Evolutionary conservation across 179 eudicot genomes (phyloP), one percentile per base, ranked within the genome.

Genomic region (Heliamphora pulchella): DNA sequence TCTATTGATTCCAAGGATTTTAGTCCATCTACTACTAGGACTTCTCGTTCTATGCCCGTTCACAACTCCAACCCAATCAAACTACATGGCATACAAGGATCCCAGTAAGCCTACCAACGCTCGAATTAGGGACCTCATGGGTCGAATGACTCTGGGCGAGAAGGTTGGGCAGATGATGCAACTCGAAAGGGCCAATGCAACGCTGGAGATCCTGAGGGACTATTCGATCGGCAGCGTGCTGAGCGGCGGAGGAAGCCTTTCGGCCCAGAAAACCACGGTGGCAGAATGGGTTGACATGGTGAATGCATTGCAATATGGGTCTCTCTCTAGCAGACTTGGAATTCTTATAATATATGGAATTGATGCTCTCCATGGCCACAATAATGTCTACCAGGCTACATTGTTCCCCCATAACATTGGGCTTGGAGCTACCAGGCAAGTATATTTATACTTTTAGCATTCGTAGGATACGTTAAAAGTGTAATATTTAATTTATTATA

Each of bases 171-270:
- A 89, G 74, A 89, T 89, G 91, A 79, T 83, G n/a, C 90, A 89
- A 71, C 80, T 87, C 61, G 91, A 87, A 78, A 79, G 90, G 39
- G 72, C 80, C 39, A 84, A 75, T 55, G 90, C 90, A 55, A 82
- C 90, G 0, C 75, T 80, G 11, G 83, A 81, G 10, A 87, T 89
- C 78, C 78, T 89, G 91, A 89, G 81, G 41, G 80, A 89, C 66
- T 87, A 80, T 85, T 84, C 74, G 85, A 87, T 89, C 63, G 93
- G 93, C 75, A 90, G 92, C 78, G 81, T 91, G 41, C 74, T 91
- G 2, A 91, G 94, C 70, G 94, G 92, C 74, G 92, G 94, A 82
- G 94, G 94, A 39, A 91, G 94, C 85, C 87, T 80, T 17, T 90
- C 92, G 15, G 77, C 74, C 14, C 72, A 57, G 3, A 61, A 81